Conservation (phyloP, 2,329 filamentous ascomycete genomes). For the Alternaria gansuensis region DNA sequence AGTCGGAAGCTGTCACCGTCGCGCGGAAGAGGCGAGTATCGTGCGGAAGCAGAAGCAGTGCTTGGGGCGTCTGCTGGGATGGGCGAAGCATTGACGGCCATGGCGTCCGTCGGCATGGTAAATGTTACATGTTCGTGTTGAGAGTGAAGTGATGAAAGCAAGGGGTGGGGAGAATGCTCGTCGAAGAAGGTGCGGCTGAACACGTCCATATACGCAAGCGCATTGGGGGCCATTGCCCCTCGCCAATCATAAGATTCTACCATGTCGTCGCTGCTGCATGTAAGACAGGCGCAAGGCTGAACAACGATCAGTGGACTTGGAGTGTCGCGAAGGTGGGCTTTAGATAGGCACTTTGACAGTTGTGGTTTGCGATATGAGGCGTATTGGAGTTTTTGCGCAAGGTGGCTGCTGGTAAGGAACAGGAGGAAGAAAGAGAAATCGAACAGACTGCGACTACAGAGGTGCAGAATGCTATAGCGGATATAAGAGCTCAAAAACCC, state of each 20-base stretch:
- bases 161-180: too few species aligned
- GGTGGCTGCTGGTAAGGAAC: neutral
- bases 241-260: neutral
- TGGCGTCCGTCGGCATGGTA: neutral
- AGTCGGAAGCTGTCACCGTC: neutral
- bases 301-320: too few species aligned
- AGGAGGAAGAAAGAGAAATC: neutral
- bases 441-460: neutral
- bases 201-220: neutral
- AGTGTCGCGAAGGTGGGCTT: too few species aligned
- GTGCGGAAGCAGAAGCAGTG: neutral
- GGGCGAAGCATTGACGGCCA: neutral
- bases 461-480: neutral
- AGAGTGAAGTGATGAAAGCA: neutral
- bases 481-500: neutral
- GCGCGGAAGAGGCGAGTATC: neutral
- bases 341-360: too few species aligned
- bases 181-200: neutral
- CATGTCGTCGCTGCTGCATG: too few species aligned
- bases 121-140: neutral
- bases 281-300: too few species aligned
- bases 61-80: neutral
- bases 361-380: neutral
- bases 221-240: neutral
- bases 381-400: neutral